Conservation (phyloP, 208 protist genomes). For the Crithidia bombi region DNA sequence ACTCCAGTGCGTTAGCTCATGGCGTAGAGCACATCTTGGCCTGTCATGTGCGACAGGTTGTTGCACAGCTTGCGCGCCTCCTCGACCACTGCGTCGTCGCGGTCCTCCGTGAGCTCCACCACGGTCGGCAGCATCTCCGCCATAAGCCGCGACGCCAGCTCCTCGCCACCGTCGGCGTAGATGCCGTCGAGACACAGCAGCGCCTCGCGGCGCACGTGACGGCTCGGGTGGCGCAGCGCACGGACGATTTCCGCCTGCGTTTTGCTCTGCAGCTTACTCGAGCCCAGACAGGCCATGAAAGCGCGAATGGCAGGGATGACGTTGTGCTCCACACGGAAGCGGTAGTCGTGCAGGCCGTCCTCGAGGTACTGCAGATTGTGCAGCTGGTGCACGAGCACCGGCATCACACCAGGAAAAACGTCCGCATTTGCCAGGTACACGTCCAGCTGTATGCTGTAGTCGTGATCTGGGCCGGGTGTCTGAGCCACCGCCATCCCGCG, state of each 20-base stretch:
- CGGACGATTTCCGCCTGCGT: constrained; percentile 85
- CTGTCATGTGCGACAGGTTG: constrained; percentile 87
- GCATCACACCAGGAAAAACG: constrained; percentile 87
- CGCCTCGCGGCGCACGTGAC: constrained; percentile 68
- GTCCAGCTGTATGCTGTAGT: constrained; percentile 77
- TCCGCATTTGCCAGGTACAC: constrained; percentile 74
- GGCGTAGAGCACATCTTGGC: constrained; percentile 89
- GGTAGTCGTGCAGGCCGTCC: constrained; percentile 69
- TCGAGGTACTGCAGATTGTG: constrained; percentile 72
- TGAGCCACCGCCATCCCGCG: constrained; percentile 75
- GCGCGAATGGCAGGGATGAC: constrained; percentile 79
- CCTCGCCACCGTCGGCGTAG: constrained; percentile 90
- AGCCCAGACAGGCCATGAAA: constrained; percentile 76
- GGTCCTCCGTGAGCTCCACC: constrained; percentile 90
- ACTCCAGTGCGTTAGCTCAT: constrained; percentile 67
- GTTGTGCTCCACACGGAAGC: constrained; percentile 68
- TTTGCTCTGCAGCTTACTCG: constrained; percentile 80
- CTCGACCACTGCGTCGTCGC: constrained; percentile 81
- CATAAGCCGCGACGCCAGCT: constrained; percentile 89
- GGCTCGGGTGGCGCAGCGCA: constrained; percentile 75
- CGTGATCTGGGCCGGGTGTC: constrained; percentile 73
- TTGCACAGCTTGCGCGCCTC: constrained; percentile 79
- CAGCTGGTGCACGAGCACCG: constrained; percentile 80
- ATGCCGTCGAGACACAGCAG: constrained; percentile 78
- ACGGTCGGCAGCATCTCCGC: constrained; percentile 89